Evolutionary conservation across 257 asterid genomes (phyloP).

Genomic region (Linaria vulgaris): DNA sequence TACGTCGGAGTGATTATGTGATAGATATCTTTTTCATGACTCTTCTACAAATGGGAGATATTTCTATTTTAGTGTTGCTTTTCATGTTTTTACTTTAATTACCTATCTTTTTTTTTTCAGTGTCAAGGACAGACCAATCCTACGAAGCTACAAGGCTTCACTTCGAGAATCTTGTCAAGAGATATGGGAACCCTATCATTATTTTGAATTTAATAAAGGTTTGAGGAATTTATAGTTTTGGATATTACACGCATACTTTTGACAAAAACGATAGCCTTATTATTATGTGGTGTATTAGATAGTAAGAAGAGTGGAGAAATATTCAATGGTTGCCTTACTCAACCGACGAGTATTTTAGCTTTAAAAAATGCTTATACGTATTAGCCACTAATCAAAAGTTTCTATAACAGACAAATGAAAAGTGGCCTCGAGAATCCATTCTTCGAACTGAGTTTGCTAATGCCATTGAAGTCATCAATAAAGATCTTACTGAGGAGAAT

Average conservation of each 20-base stretch:
- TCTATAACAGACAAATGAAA: constrained; percentile 75
- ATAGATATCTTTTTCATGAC: background rate
- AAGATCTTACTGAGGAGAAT: constrained; percentile 73
- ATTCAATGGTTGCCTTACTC: background rate
- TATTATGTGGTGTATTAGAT: constrained; percentile 1
- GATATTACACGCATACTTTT: constrained; percentile 23
- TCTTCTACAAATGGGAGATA: background rate
- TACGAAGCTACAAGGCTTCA: constrained; percentile 93
- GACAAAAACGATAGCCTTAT: constrained; percentile 10
- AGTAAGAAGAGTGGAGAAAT: background rate
- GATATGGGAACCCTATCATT: constrained; percentile 96
- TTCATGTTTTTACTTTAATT: background rate
- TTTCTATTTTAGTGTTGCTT: background rate
- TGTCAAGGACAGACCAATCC: constrained; percentile 83
- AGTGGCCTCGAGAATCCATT: constrained; percentile 92
- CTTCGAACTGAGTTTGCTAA: constrained; percentile 87
- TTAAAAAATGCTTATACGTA: background rate
- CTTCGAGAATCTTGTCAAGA: constrained; percentile 71
- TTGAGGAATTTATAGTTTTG: constrained; percentile 25
- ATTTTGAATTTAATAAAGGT: constrained; percentile 94
- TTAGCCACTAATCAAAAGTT: constrained; percentile 23
- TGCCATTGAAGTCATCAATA: constrained; percentile 85
- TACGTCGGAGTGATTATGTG: constrained; percentile 40
- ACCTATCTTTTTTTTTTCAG: constrained; percentile 41
- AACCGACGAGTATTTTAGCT: constrained; percentile 12